These are phyloP conservation scores for Cyberlindnera mississippiensis DNA, from an alignment of 805 yeast genomes.

Conservation along the genomic window DNA sequence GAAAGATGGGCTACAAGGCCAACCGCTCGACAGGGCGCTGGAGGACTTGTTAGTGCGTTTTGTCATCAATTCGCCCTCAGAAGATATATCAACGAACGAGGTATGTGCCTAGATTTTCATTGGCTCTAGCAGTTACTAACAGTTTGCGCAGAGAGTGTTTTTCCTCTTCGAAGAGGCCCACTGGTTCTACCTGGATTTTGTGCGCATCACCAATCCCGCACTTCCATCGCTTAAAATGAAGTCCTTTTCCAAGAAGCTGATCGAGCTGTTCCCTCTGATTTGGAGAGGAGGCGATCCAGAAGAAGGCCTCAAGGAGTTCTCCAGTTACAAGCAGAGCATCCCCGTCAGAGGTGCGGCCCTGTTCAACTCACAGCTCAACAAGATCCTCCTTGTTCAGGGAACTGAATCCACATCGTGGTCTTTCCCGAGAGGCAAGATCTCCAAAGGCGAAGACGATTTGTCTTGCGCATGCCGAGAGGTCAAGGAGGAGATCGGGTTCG, in stretches of 20 bases:
- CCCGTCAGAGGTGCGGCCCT: slow-evolving; percentile 97
- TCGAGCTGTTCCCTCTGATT: slow-evolving; percentile 66
- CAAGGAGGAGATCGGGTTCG: slow-evolving; percentile 90
- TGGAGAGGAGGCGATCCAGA: slow-evolving; percentile 85
- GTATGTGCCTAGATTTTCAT: too few relatives aligned
- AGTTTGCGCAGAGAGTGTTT: slow-evolving; percentile 51
- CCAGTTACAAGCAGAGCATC: slow-evolving; percentile 79
- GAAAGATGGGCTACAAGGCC: slow-evolving; percentile 51
- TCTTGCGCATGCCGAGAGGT: slow-evolving; percentile 91
- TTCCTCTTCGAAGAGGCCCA: slow-evolving; percentile 98
- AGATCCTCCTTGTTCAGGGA: slow-evolving; percentile 78
- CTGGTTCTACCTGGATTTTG: slow-evolving; percentile 92
- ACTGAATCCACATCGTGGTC: slow-evolving; percentile 85
- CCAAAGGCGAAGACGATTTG: slow-evolving; percentile 85
- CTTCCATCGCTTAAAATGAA: slow-evolving; percentile 78
- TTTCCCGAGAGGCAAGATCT: slow-evolving; percentile 95
- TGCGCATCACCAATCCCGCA: slow-evolving; percentile 64
- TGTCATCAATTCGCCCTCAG: slow-evolving; percentile 86
- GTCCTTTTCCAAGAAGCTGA: slow-evolving; percentile 62
- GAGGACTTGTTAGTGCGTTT: slow-evolving; percentile 90
- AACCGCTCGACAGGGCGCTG: slow-evolving; percentile 65
- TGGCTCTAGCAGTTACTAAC: too few relatives aligned
- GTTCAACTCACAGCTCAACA: slow-evolving; percentile 64
- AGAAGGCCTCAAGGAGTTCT: slow-evolving; percentile 73
- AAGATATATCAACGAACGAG: slow-evolving; percentile 75